Base-by-base conservation (phyloP, 257 asterid species). In the Craterostigma plantagineum region DNA sequence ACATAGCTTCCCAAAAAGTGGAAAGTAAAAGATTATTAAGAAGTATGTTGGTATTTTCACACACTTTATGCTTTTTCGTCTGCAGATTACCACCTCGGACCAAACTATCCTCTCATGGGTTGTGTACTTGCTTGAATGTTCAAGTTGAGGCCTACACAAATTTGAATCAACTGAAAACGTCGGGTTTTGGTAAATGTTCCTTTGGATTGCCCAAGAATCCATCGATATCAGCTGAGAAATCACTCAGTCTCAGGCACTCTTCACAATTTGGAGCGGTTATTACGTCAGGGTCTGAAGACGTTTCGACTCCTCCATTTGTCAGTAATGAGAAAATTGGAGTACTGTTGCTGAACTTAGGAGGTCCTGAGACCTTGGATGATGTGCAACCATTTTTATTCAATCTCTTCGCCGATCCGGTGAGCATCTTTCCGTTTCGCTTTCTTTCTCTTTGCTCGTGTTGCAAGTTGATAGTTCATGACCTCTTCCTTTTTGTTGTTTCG, bases 391-490 rank as follows among this genome's bases (percentile, higher is more conserved):
- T 87, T 71, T 61, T 87, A 72, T 87, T 87, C 45, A 87, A 87
- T 67, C 93, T 87, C 49, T 87, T 87, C 53, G 85, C 98, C 11
- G 98, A 87, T 71, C 98, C 98, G 35, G 98, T 87, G 69, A 64
- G 92, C 53, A 33, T 57, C 62, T 55, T 42, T 42, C 48, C 34
- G 47, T 43, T 40, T 34, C 35, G 1, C n/a, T 37, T 34, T 52
- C 52, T 48, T n/a, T n/a, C n/a, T n/a, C n/a, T n/a, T n/a, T n/a
- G n/a, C 55, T 53, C 57, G 45, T 36, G 38, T 55, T 58, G 30
- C 4, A 6, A 6, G n/a, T n/a, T 2, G 6, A 23, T 23, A 23
- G 2, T 23, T 23, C 30, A 23, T 23, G 30, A 23, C 30, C 30
- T 23, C 30, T 23, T 23, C 6, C 6, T 23, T 23, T 23, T 55